Conservation (phyloP, 768 basidiomycete genomes). For the Rhodosporidiobolus odoratus region DNA sequence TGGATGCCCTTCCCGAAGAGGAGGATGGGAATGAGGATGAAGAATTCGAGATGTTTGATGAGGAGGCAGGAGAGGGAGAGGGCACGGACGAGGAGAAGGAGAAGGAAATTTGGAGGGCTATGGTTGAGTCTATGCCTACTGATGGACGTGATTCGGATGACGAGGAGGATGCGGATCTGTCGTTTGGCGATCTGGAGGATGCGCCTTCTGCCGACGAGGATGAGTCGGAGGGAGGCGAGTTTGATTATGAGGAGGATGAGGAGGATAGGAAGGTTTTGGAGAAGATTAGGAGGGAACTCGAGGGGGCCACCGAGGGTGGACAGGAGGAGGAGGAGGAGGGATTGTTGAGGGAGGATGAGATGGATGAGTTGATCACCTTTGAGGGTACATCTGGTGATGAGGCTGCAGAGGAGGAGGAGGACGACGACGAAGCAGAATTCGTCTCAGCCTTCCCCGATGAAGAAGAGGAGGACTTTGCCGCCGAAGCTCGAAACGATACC, state of each 20-base stretch:
- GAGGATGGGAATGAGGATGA: too few relatives aligned
- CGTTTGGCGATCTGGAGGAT: conserved; percentile 10
- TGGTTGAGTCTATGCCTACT: conserved; percentile 36
- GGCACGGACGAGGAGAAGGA: conserved; percentile 37
- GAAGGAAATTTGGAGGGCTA: conserved; percentile 41
- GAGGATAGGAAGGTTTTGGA: not conserved
- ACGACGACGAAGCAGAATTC: not conserved
- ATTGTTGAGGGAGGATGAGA: conserved; percentile 1
- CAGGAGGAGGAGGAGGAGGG: not conserved
- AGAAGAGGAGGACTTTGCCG: conserved; percentile 28
- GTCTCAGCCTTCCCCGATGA: conserved; percentile 36
- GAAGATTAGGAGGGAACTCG: not conserved
- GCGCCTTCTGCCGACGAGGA: conserved; percentile 18
- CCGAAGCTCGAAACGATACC: too few relatives aligned
- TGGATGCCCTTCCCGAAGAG: conserved; percentile 4
- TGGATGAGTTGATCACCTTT: conserved; percentile 19
- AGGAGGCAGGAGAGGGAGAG: conserved; percentile 24
- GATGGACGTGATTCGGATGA: conserved; percentile 28
- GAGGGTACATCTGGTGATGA: conserved; percentile 9
- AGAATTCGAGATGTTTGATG: not conserved
- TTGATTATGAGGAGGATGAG: conserved; percentile 27
- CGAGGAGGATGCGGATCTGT: conserved; percentile 6
- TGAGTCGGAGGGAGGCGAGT: conserved; percentile 30
- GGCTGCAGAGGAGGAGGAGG: too few relatives aligned
- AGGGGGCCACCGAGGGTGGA: not conserved